A percentile compares a stretch with the other conserved stretches of the same genome.
These are phyloP conservation scores for Hirsutella thompsonii DNA, from an alignment of 2,329 filamentous ascomycete genomes.

Conservation along the genomic window DNA sequence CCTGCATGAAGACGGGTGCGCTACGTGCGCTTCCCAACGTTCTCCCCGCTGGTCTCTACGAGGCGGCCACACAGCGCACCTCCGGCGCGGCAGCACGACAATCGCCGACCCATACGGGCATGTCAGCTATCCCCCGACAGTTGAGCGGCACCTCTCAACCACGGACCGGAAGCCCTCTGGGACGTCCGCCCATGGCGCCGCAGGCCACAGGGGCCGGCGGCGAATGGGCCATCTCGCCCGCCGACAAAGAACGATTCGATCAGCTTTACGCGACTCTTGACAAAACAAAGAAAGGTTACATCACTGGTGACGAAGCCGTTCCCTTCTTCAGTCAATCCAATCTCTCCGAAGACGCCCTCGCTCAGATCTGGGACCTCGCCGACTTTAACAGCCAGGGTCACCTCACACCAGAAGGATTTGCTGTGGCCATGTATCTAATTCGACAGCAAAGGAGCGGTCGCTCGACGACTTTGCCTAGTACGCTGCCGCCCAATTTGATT, in stretches of 20 bases:
- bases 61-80: conserved; percentile 67
- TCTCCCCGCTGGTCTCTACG: conserved; percentile 76
- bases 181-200: conserved; percentile 32
- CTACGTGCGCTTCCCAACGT: conserved; percentile 68
- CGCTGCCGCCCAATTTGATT: conserved; percentile 69
- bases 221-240: conserved; percentile 73
- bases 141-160: conserved; percentile 58
- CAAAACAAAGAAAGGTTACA: conserved; percentile 65
- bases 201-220: conserved; percentile 22
- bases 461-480: conserved; percentile 50
- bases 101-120: conserved; percentile 36
- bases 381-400: conserved; percentile 87
- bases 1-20: conserved; percentile 75
- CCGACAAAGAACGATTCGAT: conserved; percentile 82
- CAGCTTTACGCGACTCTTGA: conserved; percentile 75
- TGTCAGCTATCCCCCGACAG: conserved; percentile 67
- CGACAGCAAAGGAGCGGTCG: conserved; percentile 71
- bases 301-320: conserved; percentile 90
- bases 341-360: conserved; percentile 75
- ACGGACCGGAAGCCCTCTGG: conserved; percentile 47
- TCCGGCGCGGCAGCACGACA: conserved; percentile 28
- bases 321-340: conserved; percentile 88
- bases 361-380: conserved; percentile 93
- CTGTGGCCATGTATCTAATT: conserved; percentile 95
- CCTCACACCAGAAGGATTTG: conserved; percentile 80